These are phyloP conservation scores for Talaromyces sp. DNA, from an alignment of 2,329 filamentous ascomycete species.

Conservation along the genomic window DNA sequence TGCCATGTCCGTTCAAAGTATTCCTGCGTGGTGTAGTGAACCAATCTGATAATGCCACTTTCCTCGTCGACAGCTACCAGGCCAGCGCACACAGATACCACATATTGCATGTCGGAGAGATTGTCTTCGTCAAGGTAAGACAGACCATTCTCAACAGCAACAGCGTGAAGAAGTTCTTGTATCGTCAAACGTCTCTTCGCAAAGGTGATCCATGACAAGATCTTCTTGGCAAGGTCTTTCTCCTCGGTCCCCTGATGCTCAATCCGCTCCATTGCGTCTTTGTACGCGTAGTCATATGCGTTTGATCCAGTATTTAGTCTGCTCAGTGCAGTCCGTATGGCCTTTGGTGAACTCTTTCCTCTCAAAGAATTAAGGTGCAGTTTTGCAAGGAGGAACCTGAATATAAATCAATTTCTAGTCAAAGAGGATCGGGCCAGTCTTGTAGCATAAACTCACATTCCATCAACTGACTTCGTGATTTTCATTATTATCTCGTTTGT, in stretches of 20 bases:
- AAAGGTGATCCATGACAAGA: slow-evolving; percentile 43
- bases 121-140: slow-evolving; percentile 32
- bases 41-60: slow-evolving; percentile 30
- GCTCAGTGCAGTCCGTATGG: slow-evolving; percentile 32
- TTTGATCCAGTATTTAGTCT: slow-evolving; percentile 30
- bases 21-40: slow-evolving; percentile 29
- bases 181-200: slow-evolving; percentile 34
- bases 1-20: slow-evolving; percentile 47
- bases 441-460: slow-evolving; percentile 31
- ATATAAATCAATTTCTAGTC: not conserved
- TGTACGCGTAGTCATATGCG: slow-evolving; percentile 42
- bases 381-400: slow-evolving; percentile 29
- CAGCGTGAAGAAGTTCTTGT: slow-evolving; percentile 42
- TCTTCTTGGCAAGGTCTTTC: slow-evolving; percentile 38
- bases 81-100: slow-evolving; percentile 31
- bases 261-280: slow-evolving; percentile 35
- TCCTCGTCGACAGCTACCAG: slow-evolving; percentile 32
- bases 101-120: slow-evolving; percentile 30
- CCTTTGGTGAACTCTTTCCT: slow-evolving; percentile 25
- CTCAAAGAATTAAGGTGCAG: slow-evolving; percentile 25
- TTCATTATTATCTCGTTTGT: not conserved
- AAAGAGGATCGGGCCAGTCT: not conserved
- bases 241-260: slow-evolving; percentile 41
- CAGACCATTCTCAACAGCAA: slow-evolving; percentile 36
- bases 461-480: slow-evolving; percentile 28